Conservation (phyloP, 192 early-diverging fungal species). For the Entrophospora sp. region DNA sequence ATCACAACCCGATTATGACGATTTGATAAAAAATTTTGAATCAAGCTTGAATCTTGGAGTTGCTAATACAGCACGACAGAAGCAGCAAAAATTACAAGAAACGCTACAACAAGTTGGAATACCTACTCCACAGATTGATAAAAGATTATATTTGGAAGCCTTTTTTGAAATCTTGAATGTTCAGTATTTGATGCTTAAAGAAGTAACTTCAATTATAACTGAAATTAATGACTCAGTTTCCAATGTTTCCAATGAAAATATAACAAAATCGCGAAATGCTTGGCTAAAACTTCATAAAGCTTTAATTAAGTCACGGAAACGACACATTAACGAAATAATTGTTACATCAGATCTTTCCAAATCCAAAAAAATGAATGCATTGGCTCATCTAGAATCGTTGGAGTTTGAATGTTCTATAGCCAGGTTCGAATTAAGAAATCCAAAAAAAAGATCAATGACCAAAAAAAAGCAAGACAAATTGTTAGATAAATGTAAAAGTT, state of each 20-base stretch:
- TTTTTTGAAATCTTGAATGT: slow-evolving; percentile 11
- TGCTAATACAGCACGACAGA: neutral
- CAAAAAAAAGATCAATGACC: neutral
- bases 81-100: neutral
- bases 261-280: neutral
- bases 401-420: neutral
- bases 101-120: neutral
- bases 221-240: neutral
- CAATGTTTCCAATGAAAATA: neutral
- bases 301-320: neutral
- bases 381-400: neutral
- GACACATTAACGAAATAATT: neutral
- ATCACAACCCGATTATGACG: neutral
- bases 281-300: neutral
- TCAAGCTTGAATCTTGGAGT: neutral
- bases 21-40: neutral
- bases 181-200: slow-evolving; percentile 9
- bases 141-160: neutral
- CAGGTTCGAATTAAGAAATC: neutral
- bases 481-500: neutral
- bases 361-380: neutral
- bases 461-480: neutral
- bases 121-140: neutral
- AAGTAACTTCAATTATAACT: neutral
- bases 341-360: too few relatives aligned